Evolutionary conservation across 192 early-diverging fungal species (phyloP), one percentile per base, ranked within the genome.

Genomic region (Backusella morwellensis): DNA sequence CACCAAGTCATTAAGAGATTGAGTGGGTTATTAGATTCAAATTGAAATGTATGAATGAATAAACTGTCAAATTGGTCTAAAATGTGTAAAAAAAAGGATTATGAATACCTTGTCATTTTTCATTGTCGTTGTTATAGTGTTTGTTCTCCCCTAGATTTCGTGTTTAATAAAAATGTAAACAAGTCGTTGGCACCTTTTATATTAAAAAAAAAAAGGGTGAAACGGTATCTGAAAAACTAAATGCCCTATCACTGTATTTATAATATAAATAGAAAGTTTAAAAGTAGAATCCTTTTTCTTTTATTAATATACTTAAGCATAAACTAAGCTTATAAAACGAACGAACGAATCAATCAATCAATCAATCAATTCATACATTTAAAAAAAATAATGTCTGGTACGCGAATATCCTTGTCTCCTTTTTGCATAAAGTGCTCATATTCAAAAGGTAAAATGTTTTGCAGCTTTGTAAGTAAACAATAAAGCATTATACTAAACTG

Each of bases 1-100:
- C 77, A 82, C 42, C 73, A 78, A 63, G 80, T 82, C 12, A 63
- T 63, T 4, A 63, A 63, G 23, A 63, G 9, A 29, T 26, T 29
- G 4, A 63, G 29, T 63, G 23, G 29, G 12, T 26, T 63, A 29
- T 63, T 63, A 63, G 23, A 29, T 14, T 63, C 19, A 63, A 63
- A 63, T 29, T 63, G 26, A 26, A 54, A 4, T 29, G 6, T 14
- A 26, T 26, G 12, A 44, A 44, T 17, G 42, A 40, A 44, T 44
- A 44, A 44, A 44, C 12, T 44, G 15, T 17, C 42, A 44, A 44
- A 44, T 14, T 14, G 14, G 15, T 44, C 14, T 17, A 44, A 44
- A 40, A 40, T 12, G 9, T 11, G 38, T 44, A 14, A 32, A 32
- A 32, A 32, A 32, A 32, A 3, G 2, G 32, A 32, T 32, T 44